Percentiles rank a stretch among this genome's conserved stretches.
These are phyloP conservation scores for Eucalyptus camaldulensis DNA, from an alignment of 345 rosid species.

Conservation along the genomic window DNA sequence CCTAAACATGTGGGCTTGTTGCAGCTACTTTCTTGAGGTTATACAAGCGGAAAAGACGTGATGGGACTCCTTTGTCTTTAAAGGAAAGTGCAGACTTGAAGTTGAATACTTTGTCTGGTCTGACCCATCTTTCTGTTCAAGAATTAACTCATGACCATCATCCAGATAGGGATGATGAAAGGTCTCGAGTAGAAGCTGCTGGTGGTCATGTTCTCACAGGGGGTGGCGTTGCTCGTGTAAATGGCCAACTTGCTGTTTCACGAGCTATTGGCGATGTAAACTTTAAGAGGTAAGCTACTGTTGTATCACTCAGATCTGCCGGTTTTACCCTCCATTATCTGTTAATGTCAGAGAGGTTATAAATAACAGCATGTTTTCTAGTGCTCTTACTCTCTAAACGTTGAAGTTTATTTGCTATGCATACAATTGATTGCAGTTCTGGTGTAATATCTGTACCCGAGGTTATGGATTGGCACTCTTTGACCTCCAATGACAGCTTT, in stretches of 20 bases:
- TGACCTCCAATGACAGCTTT: conserved; percentile 63
- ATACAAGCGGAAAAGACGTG: conserved; percentile 56
- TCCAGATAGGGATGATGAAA: conserved; percentile 90
- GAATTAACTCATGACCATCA: conserved; percentile 85
- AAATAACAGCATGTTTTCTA: not conserved
- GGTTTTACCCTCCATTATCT: not conserved
- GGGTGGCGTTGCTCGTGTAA: conserved; percentile 77
- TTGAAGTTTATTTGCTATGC: not conserved
- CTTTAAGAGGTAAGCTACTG: conserved; percentile 33
- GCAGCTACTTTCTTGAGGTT: conserved; percentile 65
- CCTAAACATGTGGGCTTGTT: conserved; percentile 2
- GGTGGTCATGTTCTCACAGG: conserved; percentile 82
- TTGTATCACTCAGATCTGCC: not conserved
- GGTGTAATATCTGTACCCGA: conserved; percentile 92
- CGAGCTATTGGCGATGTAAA: conserved; percentile 80
- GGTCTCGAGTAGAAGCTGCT: conserved; percentile 70
- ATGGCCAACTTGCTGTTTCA: conserved; percentile 84
- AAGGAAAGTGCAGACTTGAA: conserved; percentile 27
- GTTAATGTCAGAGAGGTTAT: not conserved
- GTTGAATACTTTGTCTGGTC: conserved; percentile 30
- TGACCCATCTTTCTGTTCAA: conserved; percentile 38
- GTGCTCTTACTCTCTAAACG: not conserved
- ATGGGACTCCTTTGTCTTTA: conserved; percentile 27
- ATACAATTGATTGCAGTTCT: conserved; percentile 22
- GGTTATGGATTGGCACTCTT: conserved; percentile 72